phyloP scores from a whole-genome alignment of 2,329 filamentous ascomycete genomes.

The Cordyceps pruinosa region DNA sequence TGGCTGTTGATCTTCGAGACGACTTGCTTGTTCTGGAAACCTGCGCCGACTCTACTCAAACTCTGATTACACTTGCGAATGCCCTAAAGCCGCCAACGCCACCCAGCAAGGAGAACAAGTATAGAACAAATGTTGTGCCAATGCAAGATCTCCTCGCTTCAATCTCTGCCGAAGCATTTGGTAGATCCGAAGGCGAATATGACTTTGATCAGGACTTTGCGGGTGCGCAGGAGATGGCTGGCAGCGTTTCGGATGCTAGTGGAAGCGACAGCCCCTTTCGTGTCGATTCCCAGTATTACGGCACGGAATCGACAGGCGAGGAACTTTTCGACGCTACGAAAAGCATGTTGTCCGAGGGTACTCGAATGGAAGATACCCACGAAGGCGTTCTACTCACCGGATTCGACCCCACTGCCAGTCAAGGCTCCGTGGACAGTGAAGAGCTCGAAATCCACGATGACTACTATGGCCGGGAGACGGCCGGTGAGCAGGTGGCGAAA shows the following conservation, averaged over 20 bases:
- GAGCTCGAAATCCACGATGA: conserved; percentile 70
- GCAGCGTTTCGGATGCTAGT: conserved; percentile 27
- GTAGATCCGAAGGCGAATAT: conserved; percentile 52
- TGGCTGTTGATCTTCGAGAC: conserved; percentile 78
- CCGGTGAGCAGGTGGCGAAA: conserved; percentile 60
- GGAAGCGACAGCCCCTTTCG: conserved; percentile 30
- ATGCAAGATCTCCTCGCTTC: conserved; percentile 85
- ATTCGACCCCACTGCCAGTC: conserved; percentile 22
- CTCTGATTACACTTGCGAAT: conserved; percentile 70
- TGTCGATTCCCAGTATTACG: conserved; percentile 42
- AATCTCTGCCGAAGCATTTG: conserved; percentile 80
- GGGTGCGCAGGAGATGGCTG: conserved; percentile 42
- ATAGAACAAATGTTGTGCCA: conserved; percentile 78
- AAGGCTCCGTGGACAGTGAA: conserved; percentile 45
- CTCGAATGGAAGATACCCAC: conserved; percentile 29
- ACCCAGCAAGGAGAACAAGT: conserved; percentile 76
- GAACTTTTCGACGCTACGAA: conserved; percentile 43
- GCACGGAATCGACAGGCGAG: conserved; percentile 36
- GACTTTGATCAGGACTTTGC: conserved; percentile 59
- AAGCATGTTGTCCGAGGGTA: conserved; percentile 22
- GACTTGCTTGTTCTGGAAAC: conserved; percentile 87
- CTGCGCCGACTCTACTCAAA: conserved; percentile 95
- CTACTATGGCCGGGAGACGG: conserved; percentile 62
- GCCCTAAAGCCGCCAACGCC: conserved; percentile 77
- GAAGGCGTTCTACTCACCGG: conserved; percentile 31